Evolutionary conservation across 1,284 basidiomycete species (phyloP).

Genomic region (Ceratobasidium papillatum): DNA sequence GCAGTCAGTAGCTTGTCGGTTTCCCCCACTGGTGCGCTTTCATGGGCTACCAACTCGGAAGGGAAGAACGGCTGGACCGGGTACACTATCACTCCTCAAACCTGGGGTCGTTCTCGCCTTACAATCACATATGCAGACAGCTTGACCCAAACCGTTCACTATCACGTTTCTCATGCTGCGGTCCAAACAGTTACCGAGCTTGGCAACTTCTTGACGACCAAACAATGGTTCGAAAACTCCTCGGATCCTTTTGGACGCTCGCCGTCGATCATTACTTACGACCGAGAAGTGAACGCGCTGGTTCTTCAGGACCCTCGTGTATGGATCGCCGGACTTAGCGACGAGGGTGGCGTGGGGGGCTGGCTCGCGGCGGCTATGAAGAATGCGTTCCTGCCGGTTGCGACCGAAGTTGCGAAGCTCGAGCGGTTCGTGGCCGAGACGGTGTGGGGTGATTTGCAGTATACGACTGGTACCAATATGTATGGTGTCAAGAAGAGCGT

Average conservation of each 20-base stretch:
- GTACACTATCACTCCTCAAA: constrained; percentile 58
- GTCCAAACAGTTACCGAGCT: constrained; percentile 60
- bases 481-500: constrained; percentile 34
- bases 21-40: constrained; percentile 60
- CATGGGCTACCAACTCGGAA: constrained; percentile 59
- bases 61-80: constrained; percentile 60
- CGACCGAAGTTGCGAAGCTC: constrained; percentile 62
- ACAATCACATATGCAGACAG: constrained; percentile 63
- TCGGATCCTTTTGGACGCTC: constrained; percentile 64
- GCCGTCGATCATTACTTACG: constrained; percentile 66
- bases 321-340: constrained; percentile 65
- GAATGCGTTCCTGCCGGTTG: constrained; percentile 63
- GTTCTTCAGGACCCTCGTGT: constrained; percentile 61
- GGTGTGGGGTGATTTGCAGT: constrained; percentile 64
- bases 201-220: constrained; percentile 64
- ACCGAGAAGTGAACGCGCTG: constrained; percentile 60
- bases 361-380: constrained; percentile 68
- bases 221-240: constrained; percentile 63
- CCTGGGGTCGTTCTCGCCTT: constrained; percentile 63
- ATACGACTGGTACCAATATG: constrained; percentile 54
- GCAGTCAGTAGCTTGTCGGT: constrained; percentile 58
- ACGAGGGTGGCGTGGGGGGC: constrained; percentile 67
- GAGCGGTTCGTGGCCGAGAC: constrained; percentile 61
- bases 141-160: constrained; percentile 63
- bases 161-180: constrained; percentile 61